Conservation (phyloP, 1,139 yeast species). For the Yamadazyma dendronema region DNA sequence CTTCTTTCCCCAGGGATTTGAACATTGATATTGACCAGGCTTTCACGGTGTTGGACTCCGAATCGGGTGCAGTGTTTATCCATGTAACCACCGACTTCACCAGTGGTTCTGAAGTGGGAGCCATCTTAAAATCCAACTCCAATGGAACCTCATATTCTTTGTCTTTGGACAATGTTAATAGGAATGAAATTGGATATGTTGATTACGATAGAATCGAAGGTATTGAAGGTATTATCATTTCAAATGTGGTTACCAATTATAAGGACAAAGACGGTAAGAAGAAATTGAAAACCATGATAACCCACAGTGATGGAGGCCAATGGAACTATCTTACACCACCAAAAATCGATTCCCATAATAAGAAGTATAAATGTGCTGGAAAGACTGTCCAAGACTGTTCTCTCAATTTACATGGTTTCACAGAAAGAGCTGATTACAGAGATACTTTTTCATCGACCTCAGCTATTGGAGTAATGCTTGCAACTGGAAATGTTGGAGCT, state of each 20-base stretch:
- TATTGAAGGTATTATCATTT: conserved; percentile 81
- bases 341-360: conserved; percentile 57
- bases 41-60: conserved; percentile 79
- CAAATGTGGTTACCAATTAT: conserved; percentile 62
- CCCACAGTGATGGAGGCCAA: conserved; percentile 91
- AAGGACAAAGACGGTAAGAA: conserved; percentile 17
- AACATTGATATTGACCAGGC: conserved; percentile 67
- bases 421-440: conserved; percentile 79
- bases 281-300: conserved; percentile 63
- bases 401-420: conserved; percentile 84
- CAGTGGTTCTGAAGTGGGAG: conserved; percentile 63
- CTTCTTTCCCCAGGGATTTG: conserved; percentile 73
- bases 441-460: conserved; percentile 88
- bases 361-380: conserved; percentile 54
- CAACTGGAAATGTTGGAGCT: conserved; percentile 87
- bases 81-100: conserved; percentile 71
- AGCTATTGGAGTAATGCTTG: conserved; percentile 84
- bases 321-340: conserved; percentile 80
- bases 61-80: conserved; percentile 71
- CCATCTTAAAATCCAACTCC: conserved; percentile 87
- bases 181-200: conserved; percentile 72
- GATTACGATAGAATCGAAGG: conserved; percentile 87
- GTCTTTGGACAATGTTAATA: conserved; percentile 70
- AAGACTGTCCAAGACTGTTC: conserved; percentile 61
- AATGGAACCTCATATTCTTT: conserved; percentile 91